Evolutionary conservation across 2,329 filamentous ascomycete species (phyloP), one percentile per base, ranked within the genome.

Genomic region (Sporothrix phasma): DNA sequence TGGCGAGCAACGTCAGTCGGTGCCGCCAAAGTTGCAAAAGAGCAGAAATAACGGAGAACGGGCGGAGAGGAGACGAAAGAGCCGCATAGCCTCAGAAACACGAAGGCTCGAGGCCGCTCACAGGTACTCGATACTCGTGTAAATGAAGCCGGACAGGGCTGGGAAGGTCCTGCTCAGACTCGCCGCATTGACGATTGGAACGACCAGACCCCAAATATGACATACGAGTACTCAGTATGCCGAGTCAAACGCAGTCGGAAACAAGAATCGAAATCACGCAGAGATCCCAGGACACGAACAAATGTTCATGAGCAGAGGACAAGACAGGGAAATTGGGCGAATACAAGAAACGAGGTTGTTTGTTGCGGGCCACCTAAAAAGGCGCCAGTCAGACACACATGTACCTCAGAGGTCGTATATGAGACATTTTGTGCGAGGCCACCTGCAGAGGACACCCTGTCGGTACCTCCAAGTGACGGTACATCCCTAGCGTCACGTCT

Each of bases 271-370:
- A 13, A 8, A 39, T 3, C 39, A 15, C 2, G 7, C n/a, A n/a
- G 51, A 13, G 11, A 39, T 3, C 39, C 19, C 2, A 17, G 31
- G 31, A 39, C 17, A 37, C 15, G 10, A 15, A 19, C 31, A 11
- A 7, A 39, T 15, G 11, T 56, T 31, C 31, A 37, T 39, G 22
- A 19, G 58, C 7, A 43, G 17, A 5, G 6, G 49, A 24, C 17
- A 31, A 24, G 17, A 58, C 24, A 19, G 49, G 19, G 13, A 26
- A 31, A 37, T n/a, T 6, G 43, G 54, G 24, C 24, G 24, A 59
- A 61, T 60, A 58, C 47, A 46, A 43, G 53, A 64, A 59, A 64
- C 58, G 64, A 66, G 65, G 65, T 66, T 62, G 62, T 64, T 59
- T 29, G 37, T 29, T 29, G 39, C 24, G 56, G 54, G 22, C 56